These are phyloP conservation scores for Sungouiella thailandica DNA, from an alignment of 805 yeast genomes.

Conservation along the genomic window DNA sequence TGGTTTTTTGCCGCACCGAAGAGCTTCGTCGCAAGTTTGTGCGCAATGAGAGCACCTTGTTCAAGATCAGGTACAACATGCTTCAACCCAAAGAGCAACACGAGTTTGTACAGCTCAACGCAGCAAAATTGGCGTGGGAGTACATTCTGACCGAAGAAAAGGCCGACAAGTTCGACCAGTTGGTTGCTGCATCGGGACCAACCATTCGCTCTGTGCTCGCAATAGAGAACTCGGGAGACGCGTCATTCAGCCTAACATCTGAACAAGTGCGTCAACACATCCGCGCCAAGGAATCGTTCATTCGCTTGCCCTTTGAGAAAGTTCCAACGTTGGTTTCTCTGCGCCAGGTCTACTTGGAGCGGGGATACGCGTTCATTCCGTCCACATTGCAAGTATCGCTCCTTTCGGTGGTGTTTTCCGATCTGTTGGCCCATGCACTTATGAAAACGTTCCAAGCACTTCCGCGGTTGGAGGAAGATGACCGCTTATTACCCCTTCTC, in stretches of 20 bases:
- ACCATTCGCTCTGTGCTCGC: slow-evolving; percentile 35
- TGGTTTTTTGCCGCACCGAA: slow-evolving; percentile 84
- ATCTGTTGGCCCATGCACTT: slow-evolving; percentile 46
- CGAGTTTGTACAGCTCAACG: slow-evolving; percentile 53
- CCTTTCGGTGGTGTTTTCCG: slow-evolving; percentile 63
- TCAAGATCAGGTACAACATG: slow-evolving; percentile 64
- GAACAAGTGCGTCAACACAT: slow-evolving; percentile 52
- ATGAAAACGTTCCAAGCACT: slow-evolving; percentile 67
- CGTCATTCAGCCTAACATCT: slow-evolving; percentile 29
- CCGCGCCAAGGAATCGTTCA: slow-evolving; percentile 54
- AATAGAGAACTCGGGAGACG: slow-evolving; percentile 23
- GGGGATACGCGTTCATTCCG: slow-evolving; percentile 83
- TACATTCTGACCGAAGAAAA: slow-evolving; percentile 63
- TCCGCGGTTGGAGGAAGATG: slow-evolving; percentile 88
- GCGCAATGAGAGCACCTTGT: slow-evolving; percentile 68
- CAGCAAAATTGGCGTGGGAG: slow-evolving; percentile 66
- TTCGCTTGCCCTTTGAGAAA: slow-evolving; percentile 82
- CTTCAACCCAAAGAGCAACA: slow-evolving; percentile 64
- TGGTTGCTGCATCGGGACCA: slow-evolving; percentile 52
- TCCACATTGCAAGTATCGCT: slow-evolving; percentile 71
- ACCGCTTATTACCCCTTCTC: slow-evolving; percentile 78
- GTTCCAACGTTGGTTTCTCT: slow-evolving; percentile 72
- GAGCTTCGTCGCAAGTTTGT: slow-evolving; percentile 79
- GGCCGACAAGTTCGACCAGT: slow-evolving; percentile 37
- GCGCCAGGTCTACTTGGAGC: slow-evolving; percentile 61